These are phyloP conservation scores for Termitomyces sp. DNA, from an alignment of 768 basidiomycete genomes.

Conservation along the genomic window DNA sequence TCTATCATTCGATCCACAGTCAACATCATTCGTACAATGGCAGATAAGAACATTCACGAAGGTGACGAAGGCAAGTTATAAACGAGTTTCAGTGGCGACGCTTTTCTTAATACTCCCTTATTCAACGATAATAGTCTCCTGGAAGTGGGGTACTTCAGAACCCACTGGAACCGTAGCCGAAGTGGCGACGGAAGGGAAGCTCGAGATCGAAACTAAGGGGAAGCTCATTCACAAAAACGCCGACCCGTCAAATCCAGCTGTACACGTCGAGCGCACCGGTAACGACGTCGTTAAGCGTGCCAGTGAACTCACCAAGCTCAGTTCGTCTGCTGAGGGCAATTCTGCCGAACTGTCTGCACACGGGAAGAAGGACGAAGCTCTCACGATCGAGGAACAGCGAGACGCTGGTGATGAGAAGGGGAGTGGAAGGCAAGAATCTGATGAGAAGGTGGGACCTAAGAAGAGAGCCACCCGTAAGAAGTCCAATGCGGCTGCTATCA, in stretches of 20 bases:
- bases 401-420: neutral
- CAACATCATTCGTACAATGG: constrained; percentile 11
- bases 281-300: constrained; percentile 28
- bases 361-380: neutral
- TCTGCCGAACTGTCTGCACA: neutral
- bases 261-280: constrained; percentile 20
- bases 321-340: neutral
- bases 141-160: constrained; percentile 22
- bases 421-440: neutral
- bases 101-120: neutral
- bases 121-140: constrained; percentile 16
- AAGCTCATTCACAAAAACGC: constrained; percentile 26
- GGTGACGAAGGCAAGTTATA: constrained; percentile 23
- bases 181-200: constrained; percentile 19
- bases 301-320: constrained; percentile 22
- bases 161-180: constrained; percentile 22
- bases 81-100: neutral
- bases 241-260: constrained; percentile 23
- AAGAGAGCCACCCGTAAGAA: constrained; percentile 11
- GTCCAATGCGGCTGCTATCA: constrained; percentile 5
- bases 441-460: constrained; percentile 4
- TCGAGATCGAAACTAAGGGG: constrained; percentile 24
- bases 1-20: neutral
- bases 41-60: constrained; percentile 21
- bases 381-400: neutral